Percentiles rank a stretch among this genome's conserved stretches.
phyloP scores from a whole-genome alignment of 495 filamentous ascomycete species.

The Corynascus novoguineensis region DNA sequence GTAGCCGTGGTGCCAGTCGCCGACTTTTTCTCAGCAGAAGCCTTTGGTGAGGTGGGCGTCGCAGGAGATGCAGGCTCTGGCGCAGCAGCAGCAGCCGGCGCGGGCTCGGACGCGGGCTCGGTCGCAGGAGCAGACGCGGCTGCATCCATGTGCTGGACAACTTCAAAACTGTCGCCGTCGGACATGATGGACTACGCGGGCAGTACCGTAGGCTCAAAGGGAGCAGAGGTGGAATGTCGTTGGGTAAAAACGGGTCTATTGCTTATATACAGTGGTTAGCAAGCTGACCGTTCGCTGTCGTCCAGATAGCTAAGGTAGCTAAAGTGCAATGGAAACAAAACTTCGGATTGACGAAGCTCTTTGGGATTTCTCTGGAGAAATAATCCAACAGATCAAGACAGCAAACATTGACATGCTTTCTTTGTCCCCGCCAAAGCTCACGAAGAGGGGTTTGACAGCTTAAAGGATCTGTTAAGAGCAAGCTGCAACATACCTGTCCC shows the following conservation, averaged over 20 bases:
- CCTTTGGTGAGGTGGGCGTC: slow-evolving; percentile 27
- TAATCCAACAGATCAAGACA: too few relatives aligned
- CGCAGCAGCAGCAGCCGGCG: slow-evolving; percentile 22
- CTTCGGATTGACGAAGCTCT: background rate
- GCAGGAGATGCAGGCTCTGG: background rate
- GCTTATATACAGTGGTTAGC: slow-evolving; percentile 1
- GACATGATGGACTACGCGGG: slow-evolving; percentile 35
- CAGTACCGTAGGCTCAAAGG: background rate
- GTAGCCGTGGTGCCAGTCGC: slow-evolving; percentile 19
- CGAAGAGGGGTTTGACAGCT: background rate
- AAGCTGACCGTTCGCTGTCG: background rate
- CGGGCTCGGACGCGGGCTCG: slow-evolving; percentile 27
- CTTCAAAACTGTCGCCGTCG: slow-evolving; percentile 40
- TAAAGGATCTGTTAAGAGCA: background rate
- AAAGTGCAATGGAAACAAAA: slow-evolving; percentile 9
- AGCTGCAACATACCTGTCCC: slow-evolving; percentile 11
- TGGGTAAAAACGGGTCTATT: background rate
- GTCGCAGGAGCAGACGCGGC: slow-evolving; percentile 28
- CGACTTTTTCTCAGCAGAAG: slow-evolving; percentile 29
- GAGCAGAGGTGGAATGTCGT: background rate
- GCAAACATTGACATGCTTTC: too few relatives aligned
- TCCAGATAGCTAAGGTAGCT: too few relatives aligned
- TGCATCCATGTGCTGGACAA: slow-evolving; percentile 37
- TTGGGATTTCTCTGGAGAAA: background rate
- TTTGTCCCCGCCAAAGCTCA: background rate